phyloP scores from a whole-genome alignment of 805 yeast species.

The Wickerhamiella qilinensis region DNA sequence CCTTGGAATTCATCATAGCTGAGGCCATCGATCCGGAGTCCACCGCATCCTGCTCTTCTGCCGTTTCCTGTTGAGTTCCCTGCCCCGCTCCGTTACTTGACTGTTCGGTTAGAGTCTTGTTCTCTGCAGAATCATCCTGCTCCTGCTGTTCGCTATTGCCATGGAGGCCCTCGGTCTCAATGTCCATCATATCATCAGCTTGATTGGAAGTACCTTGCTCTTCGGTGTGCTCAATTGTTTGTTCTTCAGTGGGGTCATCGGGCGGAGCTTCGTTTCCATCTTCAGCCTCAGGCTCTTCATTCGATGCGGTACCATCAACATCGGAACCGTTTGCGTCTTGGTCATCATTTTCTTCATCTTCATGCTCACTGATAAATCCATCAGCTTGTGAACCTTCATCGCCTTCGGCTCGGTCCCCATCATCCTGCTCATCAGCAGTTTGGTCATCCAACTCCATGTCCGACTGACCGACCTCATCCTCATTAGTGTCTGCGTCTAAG shows the following conservation, averaged over 20 bases:
- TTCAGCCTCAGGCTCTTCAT: slow-evolving; percentile 19
- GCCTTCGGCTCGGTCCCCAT: slow-evolving; percentile 15
- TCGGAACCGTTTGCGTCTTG: slow-evolving; percentile 17
- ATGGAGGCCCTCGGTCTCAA: slow-evolving; percentile 36
- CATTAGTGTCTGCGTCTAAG: slow-evolving; percentile 49
- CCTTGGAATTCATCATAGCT: slow-evolving; percentile 31
- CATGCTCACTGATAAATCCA: slow-evolving; percentile 16
- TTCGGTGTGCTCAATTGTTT: slow-evolving; percentile 17
- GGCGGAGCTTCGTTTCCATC: slow-evolving; percentile 14
- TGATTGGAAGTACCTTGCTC: slow-evolving; percentile 20
- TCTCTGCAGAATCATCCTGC: slow-evolving; percentile 22
- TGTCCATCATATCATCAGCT: slow-evolving; percentile 22
- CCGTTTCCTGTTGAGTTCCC: slow-evolving; percentile 36
- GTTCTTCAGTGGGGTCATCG: slow-evolving; percentile 13
- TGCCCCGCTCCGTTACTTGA: slow-evolving; percentile 35
- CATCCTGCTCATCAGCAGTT: slow-evolving; percentile 20
- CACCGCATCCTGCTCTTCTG: slow-evolving; percentile 22
- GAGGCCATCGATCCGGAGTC: slow-evolving; percentile 40
- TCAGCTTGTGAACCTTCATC: slow-evolving; percentile 20
- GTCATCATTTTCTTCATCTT: slow-evolving; percentile 17
- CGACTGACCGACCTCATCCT: slow-evolving; percentile 34
- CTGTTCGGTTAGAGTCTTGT: slow-evolving; percentile 16
- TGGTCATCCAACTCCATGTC: slow-evolving; percentile 28
- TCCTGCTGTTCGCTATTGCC: slow-evolving; percentile 61
- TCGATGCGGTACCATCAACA: slow-evolving; percentile 22